Conservation (phyloP, 176 grass and related monocot species). For the Dactylis glomerata region DNA sequence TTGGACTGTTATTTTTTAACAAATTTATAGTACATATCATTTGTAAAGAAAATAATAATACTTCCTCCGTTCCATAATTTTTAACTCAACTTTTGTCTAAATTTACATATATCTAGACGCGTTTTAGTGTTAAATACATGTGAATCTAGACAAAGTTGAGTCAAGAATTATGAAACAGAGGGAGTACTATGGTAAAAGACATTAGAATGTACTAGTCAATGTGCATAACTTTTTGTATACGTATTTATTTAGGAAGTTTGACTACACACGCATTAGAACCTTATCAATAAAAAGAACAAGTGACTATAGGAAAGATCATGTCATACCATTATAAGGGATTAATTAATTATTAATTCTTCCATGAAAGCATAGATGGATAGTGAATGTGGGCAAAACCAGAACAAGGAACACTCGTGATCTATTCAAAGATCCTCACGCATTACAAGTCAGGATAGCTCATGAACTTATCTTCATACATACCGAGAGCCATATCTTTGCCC, state of each 20-base stretch:
- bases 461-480: neutral
- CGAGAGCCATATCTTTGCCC: constrained; percentile 11
- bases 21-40: neutral
- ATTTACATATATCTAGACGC: too few species aligned
- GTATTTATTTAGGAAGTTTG: neutral
- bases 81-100: too few species aligned
- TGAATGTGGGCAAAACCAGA: neutral
- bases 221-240: neutral
- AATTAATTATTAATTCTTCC: neutral
- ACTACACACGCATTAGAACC: neutral
- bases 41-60: neutral
- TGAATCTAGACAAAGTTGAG: too few species aligned
- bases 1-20: too few species aligned
- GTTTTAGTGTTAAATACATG: too few species aligned
- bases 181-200: neutral
- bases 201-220: neutral
- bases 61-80: too few species aligned
- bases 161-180: too few species aligned
- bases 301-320: neutral
- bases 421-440: neutral
- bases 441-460: neutral
- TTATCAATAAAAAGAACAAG: neutral
- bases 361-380: neutral
- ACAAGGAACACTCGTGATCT: neutral
- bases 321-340: neutral